These are phyloP conservation scores for Ceratocystis colombiana DNA, from an alignment of 2,329 filamentous ascomycete genomes.

Conservation along the genomic window DNA sequence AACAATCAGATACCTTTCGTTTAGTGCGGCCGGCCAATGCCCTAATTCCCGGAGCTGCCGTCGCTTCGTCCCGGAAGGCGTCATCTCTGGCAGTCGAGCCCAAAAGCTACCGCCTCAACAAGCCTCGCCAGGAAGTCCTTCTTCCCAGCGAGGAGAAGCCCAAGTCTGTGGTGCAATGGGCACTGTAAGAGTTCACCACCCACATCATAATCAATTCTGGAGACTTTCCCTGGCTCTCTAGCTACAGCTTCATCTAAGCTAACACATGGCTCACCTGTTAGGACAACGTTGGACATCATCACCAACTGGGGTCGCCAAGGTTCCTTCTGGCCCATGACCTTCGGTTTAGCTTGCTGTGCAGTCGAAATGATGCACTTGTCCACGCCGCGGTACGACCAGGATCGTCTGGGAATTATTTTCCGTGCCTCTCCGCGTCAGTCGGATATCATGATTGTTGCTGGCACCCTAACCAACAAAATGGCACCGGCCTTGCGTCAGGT, in stretches of 20 bases:
- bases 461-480: conserved; percentile 94
- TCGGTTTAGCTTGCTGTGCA: conserved; percentile 79
- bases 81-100: conserved; percentile 46
- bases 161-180: conserved; percentile 75
- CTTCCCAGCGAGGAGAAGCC: conserved; percentile 68
- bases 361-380: conserved; percentile 91
- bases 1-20: conserved; percentile 20
- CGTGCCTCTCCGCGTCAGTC: conserved; percentile 77
- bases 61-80: conserved; percentile 55
- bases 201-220: no score
- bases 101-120: conserved; percentile 34
- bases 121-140: conserved; percentile 56
- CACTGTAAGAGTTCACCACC: conserved; percentile 52
- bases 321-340: conserved; percentile 82
- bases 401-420: conserved; percentile 83
- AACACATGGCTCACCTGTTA: conserved; percentile 31
- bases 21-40: conserved; percentile 56
- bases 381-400: conserved; percentile 79
- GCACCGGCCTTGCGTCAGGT: conserved; percentile 79
- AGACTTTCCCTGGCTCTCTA: not conserved
- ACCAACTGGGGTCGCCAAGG: conserved; percentile 77
- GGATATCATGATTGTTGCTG: conserved; percentile 89
- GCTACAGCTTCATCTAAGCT: not conserved
- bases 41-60: conserved; percentile 54
- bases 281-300: conserved; percentile 67